Evolutionary conservation across 805 yeast genomes (phyloP).

Genomic region (Kazachstania bromeliacearum): DNA sequence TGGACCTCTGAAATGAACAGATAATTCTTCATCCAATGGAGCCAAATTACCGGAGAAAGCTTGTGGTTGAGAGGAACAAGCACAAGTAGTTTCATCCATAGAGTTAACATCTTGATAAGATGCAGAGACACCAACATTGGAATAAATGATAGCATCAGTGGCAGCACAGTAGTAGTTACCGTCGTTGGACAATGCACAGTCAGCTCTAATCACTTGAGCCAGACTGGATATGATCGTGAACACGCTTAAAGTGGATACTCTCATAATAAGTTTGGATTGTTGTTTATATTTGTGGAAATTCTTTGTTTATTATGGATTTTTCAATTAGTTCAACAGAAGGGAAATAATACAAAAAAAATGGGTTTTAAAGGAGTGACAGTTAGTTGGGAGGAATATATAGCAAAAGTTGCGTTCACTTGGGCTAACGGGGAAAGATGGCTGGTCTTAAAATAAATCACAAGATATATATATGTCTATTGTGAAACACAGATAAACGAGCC

Average conservation of each 20-base stretch:
- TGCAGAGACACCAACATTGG: slow-evolving; percentile 77
- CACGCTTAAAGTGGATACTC: slow-evolving; percentile 6
- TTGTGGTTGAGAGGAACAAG: slow-evolving; percentile 50
- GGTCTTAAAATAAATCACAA: too few species aligned
- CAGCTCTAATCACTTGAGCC: slow-evolving; percentile 28
- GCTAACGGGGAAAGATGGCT: too few species aligned
- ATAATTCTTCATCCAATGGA: slow-evolving; percentile 58
- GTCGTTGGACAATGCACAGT: slow-evolving; percentile 34
- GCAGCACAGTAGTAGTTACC: slow-evolving; percentile 83
- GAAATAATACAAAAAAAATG: slow-evolving; percentile 1
- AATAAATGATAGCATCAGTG: slow-evolving; percentile 57
- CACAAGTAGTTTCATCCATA: slow-evolving; percentile 65
- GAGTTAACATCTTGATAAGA: slow-evolving; percentile 67
- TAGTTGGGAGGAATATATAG: slow-evolving; percentile 8
- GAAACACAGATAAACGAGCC: too few species aligned
- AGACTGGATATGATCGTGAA: slow-evolving; percentile 2
- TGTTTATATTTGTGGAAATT: background rate
- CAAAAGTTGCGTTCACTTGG: too few species aligned
- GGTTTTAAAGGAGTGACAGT: slow-evolving; percentile 19
- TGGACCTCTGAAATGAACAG: slow-evolving; percentile 78
- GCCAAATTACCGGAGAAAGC: slow-evolving; percentile 57
- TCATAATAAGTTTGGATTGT: slow-evolving; percentile 1
- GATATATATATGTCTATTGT: too few species aligned
- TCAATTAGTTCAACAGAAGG: too few species aligned
- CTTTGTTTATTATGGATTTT: too few species aligned